Evolutionary conservation across 805 yeast genomes (phyloP).

Genomic region (Candida hungchunana): DNA sequence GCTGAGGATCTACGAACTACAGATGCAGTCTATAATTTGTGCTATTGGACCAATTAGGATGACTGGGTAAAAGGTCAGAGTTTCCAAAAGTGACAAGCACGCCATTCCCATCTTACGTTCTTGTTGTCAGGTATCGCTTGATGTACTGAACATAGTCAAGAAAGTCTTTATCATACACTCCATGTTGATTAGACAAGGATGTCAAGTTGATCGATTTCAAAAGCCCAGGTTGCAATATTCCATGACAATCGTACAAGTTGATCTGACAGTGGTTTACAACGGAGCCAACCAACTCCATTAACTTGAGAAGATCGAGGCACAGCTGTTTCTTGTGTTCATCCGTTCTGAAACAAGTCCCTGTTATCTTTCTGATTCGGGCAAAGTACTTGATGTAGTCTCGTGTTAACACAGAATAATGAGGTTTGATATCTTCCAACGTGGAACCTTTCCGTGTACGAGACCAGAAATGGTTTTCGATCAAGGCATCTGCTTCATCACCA

Average conservation of each 20-base stretch:
- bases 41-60: no score
- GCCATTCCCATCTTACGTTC: no score
- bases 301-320: neutral
- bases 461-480: slow-evolving; percentile 5
- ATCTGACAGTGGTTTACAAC: neutral
- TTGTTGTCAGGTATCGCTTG: no score
- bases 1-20: no score
- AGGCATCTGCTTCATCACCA: neutral
- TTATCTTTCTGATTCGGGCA: neutral
- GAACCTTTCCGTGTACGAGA: neutral
- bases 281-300: neutral
- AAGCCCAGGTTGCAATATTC: neutral
- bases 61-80: no score
- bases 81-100: no score
- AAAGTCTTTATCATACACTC: no score
- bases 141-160: no score
- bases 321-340: neutral
- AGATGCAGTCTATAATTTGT: no score
- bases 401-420: neutral
- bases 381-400: slow-evolving; percentile 3
- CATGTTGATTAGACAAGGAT: no score
- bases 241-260: slow-evolving; percentile 1
- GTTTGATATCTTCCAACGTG: neutral
- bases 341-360: neutral
- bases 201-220: no score